Percentiles rank a stretch among this genome's conserved stretches.
Evolutionary conservation across 108 stramenopile genomes (phyloP).

Genomic region (Seminavis robusta): DNA sequence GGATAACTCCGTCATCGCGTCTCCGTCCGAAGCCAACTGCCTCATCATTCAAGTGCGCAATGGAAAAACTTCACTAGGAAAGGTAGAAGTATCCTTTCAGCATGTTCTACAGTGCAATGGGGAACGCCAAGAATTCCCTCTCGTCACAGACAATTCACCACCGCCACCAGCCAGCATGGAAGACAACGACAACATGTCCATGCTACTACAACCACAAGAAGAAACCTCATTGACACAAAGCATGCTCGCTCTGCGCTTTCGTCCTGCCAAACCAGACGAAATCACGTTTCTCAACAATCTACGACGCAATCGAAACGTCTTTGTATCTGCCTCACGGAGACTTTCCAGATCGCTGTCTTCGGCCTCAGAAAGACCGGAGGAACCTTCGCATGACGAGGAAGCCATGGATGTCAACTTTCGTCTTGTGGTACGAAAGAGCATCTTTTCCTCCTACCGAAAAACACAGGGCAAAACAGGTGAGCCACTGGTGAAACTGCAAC

Average conservation of each 20-base stretch:
- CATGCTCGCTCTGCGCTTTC: constrained; percentile 48
- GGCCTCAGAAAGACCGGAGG: no score
- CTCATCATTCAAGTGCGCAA: background rate
- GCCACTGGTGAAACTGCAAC: constrained; percentile 40
- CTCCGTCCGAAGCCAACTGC: background rate
- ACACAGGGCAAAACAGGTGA: constrained; percentile 13
- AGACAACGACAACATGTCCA: no score
- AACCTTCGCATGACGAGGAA: background rate
- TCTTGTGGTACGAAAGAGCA: constrained; percentile 21
- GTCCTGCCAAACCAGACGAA: constrained; percentile 42
- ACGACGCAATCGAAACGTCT: constrained; percentile 9
- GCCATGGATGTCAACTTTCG: constrained; percentile 32
- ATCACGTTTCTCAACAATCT: constrained; percentile 26
- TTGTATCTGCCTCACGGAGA: no score
- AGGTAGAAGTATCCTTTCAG: background rate
- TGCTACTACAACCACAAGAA: no score
- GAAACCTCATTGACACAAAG: no score
- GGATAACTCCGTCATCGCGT: background rate
- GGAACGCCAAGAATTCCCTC: constrained; percentile 10
- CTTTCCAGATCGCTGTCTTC: no score
- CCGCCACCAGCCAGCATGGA: no score
- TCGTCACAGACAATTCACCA: background rate
- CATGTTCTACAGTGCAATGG: constrained; percentile 16
- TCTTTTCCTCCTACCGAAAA: constrained; percentile 34
- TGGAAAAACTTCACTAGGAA: constrained; percentile 2